Base-by-base conservation (phyloP, 1,284 basidiomycete genomes). In the Schizophyllum amplum region DNA sequence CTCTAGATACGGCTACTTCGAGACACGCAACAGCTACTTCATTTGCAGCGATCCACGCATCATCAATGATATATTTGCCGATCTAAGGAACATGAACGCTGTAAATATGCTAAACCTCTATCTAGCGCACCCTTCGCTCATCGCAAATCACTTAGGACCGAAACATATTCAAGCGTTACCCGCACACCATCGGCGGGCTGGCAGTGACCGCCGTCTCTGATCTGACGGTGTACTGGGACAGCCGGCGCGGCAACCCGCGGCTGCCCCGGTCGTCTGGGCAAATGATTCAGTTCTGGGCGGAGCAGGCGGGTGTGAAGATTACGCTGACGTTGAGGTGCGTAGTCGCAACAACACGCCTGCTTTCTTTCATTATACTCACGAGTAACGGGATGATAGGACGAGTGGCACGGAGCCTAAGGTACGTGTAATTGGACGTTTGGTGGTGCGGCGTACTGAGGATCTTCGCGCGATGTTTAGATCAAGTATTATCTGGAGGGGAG, bases 371-470 rank as follows among this genome's bases (percentile, higher is more conserved):
- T 49, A 9, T 50, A 13, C 33, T 24, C 58, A 53, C 25, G 22
- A 21, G 55, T 23, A 15, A 48, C 20, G 47, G 48, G 55, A 55
- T 47, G 54, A 11, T 56, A 89, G 90, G 59, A 92, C 89, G 26
- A 90, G 87, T 63, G 92, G 92, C 11, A 94, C 92, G 6, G 92
- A 94, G 64, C 91, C 91, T 0, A 94, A 93, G 81, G 88, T 86
- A 64, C 50, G 65, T 42, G 33, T 47, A 22, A 1, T 57, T 9
- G 11, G n/a, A 49, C 5, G 7, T 23, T 6, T 50, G 20, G 13
- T 4, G 11, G 48, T 25, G 49, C 33, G 17, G 52, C 9, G 11
- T 15, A 1, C 50, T n/a, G n/a, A n/a, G n/a, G n/a, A 5, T 17
- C 47, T 26, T 20, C 27, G 17, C 33, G 4, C 33, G n/a, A n/a